Conservation (phyloP, 2,329 filamentous ascomycete species). For the Aspergillus sp. region DNA sequence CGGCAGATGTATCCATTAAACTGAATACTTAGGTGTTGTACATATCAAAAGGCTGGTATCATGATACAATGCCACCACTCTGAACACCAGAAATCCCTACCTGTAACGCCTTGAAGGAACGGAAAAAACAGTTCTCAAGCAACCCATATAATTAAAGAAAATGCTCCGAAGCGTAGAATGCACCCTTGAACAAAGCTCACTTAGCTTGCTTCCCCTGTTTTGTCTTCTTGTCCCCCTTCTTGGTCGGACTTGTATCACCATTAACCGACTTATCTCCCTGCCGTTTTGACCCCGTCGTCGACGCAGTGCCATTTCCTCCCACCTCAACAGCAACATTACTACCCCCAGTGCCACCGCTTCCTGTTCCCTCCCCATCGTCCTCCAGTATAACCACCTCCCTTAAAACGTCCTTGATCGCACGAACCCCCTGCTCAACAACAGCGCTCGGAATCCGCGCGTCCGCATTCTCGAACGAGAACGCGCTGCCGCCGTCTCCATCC, state of each 20-base stretch:
- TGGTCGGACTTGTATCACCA: conserved; percentile 24
- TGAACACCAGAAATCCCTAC: conserved; percentile 8
- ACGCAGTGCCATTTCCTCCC: background rate
- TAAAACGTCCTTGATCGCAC: conserved; percentile 53
- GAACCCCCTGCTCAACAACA: conserved; percentile 52
- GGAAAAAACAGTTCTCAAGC: background rate
- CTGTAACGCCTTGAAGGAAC: background rate
- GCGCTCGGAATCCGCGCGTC: conserved; percentile 51
- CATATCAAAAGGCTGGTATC: conserved; percentile 14
- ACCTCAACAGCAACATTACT: conserved; percentile 5
- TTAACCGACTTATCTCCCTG: conserved; percentile 19
- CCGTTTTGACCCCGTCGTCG: background rate
- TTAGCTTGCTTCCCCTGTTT: conserved; percentile 24
- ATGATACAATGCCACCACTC: conserved; percentile 9
- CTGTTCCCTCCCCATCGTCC: conserved; percentile 30
- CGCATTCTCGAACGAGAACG: conserved; percentile 31
- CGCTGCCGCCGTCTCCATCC: conserved; percentile 21
- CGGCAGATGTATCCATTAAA: background rate
- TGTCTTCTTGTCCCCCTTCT: conserved; percentile 27
- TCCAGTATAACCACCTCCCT: conserved; percentile 51
- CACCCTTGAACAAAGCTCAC: conserved; percentile 1
- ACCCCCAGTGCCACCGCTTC: conserved; percentile 6
- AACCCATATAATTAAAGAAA: background rate
- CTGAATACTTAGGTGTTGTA: conserved; percentile 6
- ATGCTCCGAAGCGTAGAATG: background rate